A percentile compares a stretch with the other conserved stretches of the same genome.
These are phyloP conservation scores for Pseudopyrenochaeta lycopersici DNA, from an alignment of 2,329 filamentous ascomycete species.

Conservation along the genomic window DNA sequence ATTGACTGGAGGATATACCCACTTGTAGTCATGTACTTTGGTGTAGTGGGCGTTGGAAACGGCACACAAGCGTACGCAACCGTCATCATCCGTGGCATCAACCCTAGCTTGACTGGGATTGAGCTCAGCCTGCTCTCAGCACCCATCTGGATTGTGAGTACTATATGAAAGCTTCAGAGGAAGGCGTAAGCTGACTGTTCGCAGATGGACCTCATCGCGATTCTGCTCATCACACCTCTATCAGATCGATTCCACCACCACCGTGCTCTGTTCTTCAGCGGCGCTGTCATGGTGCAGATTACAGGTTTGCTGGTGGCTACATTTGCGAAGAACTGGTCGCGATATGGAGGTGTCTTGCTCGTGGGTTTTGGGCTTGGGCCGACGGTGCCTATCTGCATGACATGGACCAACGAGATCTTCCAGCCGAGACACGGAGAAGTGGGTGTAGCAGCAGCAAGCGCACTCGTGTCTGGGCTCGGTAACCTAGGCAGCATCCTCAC, in stretches of 20 bases:
- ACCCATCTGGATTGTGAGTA: slow-evolving; percentile 86
- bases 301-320: slow-evolving; percentile 81
- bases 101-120: slow-evolving; percentile 75
- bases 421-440: slow-evolving; percentile 89
- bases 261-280: slow-evolving; percentile 82
- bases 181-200: slow-evolving; percentile 11
- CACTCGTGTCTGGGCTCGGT: slow-evolving; percentile 85
- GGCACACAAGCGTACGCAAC: slow-evolving; percentile 89
- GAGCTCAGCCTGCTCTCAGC: slow-evolving; percentile 84
- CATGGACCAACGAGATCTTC: slow-evolving; percentile 91
- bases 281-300: slow-evolving; percentile 80
- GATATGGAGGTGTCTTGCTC: slow-evolving; percentile 88
- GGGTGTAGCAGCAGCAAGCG: slow-evolving; percentile 84
- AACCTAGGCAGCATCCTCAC: slow-evolving; percentile 88
- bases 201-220: slow-evolving; percentile 86
- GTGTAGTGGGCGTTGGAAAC: slow-evolving; percentile 90
- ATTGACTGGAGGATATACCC: slow-evolving; percentile 91
- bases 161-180: neutral
- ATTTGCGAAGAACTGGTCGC: slow-evolving; percentile 81
- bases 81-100: slow-evolving; percentile 83
- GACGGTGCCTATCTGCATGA: slow-evolving; percentile 92
- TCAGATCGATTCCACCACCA: slow-evolving; percentile 86
- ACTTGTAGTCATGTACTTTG: slow-evolving; percentile 89
- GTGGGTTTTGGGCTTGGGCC: slow-evolving; percentile 91
- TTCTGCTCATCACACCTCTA: slow-evolving; percentile 83